Base-by-base conservation (phyloP, 139 green algal genomes). In the Auxenochlorella protothecoides region DNA sequence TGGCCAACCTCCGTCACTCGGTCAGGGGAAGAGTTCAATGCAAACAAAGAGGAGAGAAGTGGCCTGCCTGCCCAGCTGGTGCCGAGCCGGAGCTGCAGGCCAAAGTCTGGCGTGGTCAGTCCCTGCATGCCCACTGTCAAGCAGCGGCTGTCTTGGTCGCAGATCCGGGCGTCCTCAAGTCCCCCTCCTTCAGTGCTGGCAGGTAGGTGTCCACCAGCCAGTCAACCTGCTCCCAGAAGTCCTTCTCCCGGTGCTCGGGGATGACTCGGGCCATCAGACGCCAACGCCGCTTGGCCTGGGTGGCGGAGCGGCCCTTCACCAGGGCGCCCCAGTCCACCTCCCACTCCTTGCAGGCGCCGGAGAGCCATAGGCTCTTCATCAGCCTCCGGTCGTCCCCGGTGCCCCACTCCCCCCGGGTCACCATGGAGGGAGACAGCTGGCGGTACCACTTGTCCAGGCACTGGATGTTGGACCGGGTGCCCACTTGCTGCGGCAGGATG, bases 401-500 rank as follows among this genome's bases (percentile, higher is more conserved):
- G n/a, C 82, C 85, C 88, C 88, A 93, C 53, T 87, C 78, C 3
- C 88, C 88, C 3, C 73, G 69, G 51, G 68, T 75, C 8, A 90
- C 77, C 88, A 91, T 90, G 69, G 66, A 78, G 44, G 85, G 84
- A 0, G 68, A 74, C 62, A 89, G 73, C 63, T 80, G 68, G 53
- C 68, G 66, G 80, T 84, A 88, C 83, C 83, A 88, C 66, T 85
- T 84, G 52, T 76, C 76, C 62, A 84, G 68, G 79, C 80, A 86
- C 66, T 88, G 76, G 6, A 79, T 12, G 53, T 72, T 72, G 14
- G 67, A 70, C 16, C 84, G 74, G 44, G 76, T 87, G 72, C 81
- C 72, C 13, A 80, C 73, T 5, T 59, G 15, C 62, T 81, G 74
- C 13, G 61, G 27, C 9, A 11, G 13, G 11, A 54, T 14, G 6